These are phyloP conservation scores for Hirsutella thompsonii DNA, from an alignment of 2,329 filamentous ascomycete species.

Conservation along the genomic window DNA sequence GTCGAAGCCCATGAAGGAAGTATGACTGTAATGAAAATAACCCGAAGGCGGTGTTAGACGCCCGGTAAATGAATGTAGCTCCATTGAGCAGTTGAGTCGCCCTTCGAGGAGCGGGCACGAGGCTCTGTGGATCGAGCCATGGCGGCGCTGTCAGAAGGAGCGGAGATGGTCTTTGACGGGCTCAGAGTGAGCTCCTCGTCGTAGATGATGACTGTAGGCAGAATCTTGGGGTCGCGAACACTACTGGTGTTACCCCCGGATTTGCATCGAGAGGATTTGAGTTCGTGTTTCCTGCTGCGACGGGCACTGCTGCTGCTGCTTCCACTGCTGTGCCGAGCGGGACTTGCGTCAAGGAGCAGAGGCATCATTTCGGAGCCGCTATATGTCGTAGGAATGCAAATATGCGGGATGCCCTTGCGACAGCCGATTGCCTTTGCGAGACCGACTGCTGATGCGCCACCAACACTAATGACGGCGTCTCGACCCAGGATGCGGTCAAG, in stretches of 20 bases:
- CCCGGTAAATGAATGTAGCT: constrained; percentile 23
- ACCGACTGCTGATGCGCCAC: constrained; percentile 48
- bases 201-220: constrained; percentile 23
- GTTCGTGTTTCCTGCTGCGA: constrained; percentile 1
- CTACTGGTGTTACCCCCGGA: constrained; percentile 5
- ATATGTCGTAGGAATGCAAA: constrained; percentile 47
- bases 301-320: constrained; percentile 3
- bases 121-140: constrained; percentile 8
- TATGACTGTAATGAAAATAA: not conserved
- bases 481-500: constrained; percentile 20
- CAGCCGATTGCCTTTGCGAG: constrained; percentile 41
- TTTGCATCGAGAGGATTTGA: not conserved
- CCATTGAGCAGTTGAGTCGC: constrained; percentile 18
- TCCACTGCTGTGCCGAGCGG: constrained; percentile 6
- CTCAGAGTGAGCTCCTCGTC: constrained; percentile 22
- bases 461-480: constrained; percentile 48
- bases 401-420: constrained; percentile 39
- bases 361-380: constrained; percentile 46
- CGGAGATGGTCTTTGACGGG: constrained; percentile 13
- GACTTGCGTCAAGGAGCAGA: constrained; percentile 6
- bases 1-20: not conserved
- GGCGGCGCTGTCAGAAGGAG: constrained; percentile 10
- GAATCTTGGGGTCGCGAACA: constrained; percentile 8
- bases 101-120: constrained; percentile 3
- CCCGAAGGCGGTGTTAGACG: constrained; percentile 11